Evolutionary conservation across 352 stramenopile genomes (phyloP).

Genomic region (Globisporangium megalacanthum): DNA sequence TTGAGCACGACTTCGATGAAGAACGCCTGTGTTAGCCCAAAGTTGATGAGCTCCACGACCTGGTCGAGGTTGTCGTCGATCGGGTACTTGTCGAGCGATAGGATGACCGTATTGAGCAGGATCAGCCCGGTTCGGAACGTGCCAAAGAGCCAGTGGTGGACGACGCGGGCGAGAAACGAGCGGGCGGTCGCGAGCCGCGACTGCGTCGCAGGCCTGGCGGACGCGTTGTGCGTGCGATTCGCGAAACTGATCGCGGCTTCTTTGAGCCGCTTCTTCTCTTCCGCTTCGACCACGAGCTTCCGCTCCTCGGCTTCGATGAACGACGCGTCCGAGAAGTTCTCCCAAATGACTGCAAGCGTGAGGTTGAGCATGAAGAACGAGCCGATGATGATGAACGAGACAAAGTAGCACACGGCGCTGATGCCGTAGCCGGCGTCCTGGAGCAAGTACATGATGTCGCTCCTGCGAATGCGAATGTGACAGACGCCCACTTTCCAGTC

Average conservation of each 20-base stretch:
- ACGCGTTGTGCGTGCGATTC: neutral
- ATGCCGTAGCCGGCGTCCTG: conserved; percentile 44
- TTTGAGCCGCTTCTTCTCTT: conserved; percentile 25
- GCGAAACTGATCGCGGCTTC: conserved; percentile 13
- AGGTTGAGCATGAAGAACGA: conserved; percentile 92
- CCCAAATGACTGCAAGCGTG: conserved; percentile 87
- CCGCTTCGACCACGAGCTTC: conserved; percentile 9
- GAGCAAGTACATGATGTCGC: conserved; percentile 62
- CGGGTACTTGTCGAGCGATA: conserved; percentile 78
- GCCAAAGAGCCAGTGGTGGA: conserved; percentile 56
- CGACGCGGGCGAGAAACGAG: conserved; percentile 19
- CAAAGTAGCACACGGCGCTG: conserved; percentile 74
- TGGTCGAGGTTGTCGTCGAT: conserved; percentile 34
- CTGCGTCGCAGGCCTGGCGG: neutral
- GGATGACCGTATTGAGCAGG: conserved; percentile 78
- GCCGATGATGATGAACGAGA: conserved; percentile 83
- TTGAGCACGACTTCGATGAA: conserved; percentile 61
- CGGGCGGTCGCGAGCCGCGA: conserved; percentile 16
- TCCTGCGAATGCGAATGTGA: conserved; percentile 15
- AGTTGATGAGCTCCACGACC: conserved; percentile 58
- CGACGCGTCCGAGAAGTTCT: conserved; percentile 65
- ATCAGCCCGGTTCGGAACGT: conserved; percentile 54
- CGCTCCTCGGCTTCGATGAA: conserved; percentile 48
- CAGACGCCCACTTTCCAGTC: neutral
- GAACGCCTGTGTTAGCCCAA: conserved; percentile 48